Evolutionary conservation across 202 grass and related monocot species (phyloP), one percentile per base, ranked within the genome.

Genomic region (Saccharum hybrid): DNA sequence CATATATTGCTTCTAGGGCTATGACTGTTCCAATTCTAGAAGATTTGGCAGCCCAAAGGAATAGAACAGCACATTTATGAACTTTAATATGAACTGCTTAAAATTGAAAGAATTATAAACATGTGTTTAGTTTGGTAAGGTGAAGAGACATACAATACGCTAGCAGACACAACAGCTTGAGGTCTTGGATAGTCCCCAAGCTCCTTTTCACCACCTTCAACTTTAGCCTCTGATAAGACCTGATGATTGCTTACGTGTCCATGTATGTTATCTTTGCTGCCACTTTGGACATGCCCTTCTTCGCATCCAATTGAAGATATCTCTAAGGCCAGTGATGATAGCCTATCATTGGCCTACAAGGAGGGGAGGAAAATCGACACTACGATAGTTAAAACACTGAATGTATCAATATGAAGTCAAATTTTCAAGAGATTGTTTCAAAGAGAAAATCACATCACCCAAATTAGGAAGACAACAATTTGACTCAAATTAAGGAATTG

Each of bases 181-280:
- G 92, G 95, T 46, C 77, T 87, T 72, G 95, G 95, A 86, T 98
- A 98, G 45, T 94, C 95, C 60, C 68, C 85, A 42, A 98, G 85
- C 60, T 82, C 87, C 87, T 92, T 94, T 83, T 97, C 94, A 59
- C 68, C 57, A 15, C 63, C 82, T 87, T 88, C 90, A 82, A 36
- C 72, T 76, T 81, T 46, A 79, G 52, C 68, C 51, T 64, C 82
- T 19, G 60, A 68, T 64, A 65, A 69, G 54, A 36, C 39, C 23
- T 66, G 28, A 66, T 83, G 76, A 28, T 37, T 6, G 7, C 36
- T 75, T 71, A 63, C 45, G 40, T 69, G 78, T 87, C 48, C 79
- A 57, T 63, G 23, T 69, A 33, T 11, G 8, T 67, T 73, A 41
- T 21, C 68, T 85, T 82, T 73, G 57, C 54, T 86, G 40, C 36